Base-by-base conservation (phyloP, 768 basidiomycete genomes). In the Hygrocybe coccinea region DNA sequence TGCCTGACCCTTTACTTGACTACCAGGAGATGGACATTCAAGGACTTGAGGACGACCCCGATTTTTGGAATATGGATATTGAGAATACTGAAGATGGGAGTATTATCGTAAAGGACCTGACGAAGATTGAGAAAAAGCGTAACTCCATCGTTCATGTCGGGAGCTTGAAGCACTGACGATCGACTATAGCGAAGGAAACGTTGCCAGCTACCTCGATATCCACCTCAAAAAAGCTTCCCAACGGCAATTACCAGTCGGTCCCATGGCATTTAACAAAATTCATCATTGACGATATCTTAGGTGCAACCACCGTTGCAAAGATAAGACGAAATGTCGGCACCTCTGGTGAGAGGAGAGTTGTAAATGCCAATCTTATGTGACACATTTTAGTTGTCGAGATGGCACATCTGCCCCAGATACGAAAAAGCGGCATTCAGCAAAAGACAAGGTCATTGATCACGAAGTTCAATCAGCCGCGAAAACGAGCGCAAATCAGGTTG, bases 281-380 rank as follows among this genome's bases (percentile, higher is more conserved):
- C 24, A 44, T 19, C 17, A 43, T 41, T 21, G 14, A 60, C n/a
- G 22, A 15, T 52, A 29, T 19, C 24, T 54, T 37, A 90, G 89
- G 49, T 93, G 91, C 64, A 87, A 88, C 60, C 91, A 93, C 61
- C 50, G 77, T 19, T 93, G 91, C 76, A 89, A 86, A 65, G 83
- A 90, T 63, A 92, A 91, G 68, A 70, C 73, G 3, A 76, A 73
- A 41, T 93, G 91, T 64, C 80, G 85, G 22, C 91, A 93, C 72
- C 65, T 84, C 35, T 92, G 91, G 91, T 89, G 59, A 59, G 74
- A 57, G 60, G n/a, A 29, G 50, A 25, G 39, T 11, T 56, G 19
- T 33, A 5, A 14, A 49, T 14, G 0, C 11, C 0, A 7, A 25
- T 17, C 36, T 21, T 24, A 17, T 34, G 8, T 22, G 46, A 36